Conservation (phyloP, 139 green algal genomes). For the Prasinococcaceae sp. region DNA sequence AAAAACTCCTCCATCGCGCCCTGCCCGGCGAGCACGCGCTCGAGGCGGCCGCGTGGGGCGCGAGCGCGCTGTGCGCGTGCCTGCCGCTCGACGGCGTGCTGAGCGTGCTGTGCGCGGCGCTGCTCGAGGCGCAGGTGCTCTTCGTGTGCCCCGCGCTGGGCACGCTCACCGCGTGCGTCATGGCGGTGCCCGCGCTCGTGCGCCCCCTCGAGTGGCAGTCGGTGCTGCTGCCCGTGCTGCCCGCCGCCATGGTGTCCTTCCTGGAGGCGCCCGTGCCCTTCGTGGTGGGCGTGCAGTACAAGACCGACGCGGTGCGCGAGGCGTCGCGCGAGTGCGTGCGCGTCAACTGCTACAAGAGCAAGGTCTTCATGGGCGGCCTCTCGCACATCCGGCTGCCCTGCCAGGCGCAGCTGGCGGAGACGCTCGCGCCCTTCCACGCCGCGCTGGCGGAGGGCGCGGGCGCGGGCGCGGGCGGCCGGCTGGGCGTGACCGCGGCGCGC, state of each 20-base stretch:
- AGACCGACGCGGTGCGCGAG: conserved; percentile 53
- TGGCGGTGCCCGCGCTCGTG: conserved; percentile 57
- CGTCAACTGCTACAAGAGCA: conserved; percentile 74
- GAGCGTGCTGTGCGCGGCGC: too few species aligned
- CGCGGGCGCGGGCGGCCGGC: conserved; percentile 20
- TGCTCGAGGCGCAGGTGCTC: too few species aligned
- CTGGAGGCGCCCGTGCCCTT: conserved; percentile 60
- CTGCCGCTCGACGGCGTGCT: too few species aligned
- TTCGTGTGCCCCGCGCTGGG: too few species aligned
- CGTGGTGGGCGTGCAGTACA: conserved; percentile 62
- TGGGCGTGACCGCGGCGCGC: conserved; percentile 25
- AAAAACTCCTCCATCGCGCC: too few species aligned
- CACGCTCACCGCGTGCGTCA: too few species aligned
- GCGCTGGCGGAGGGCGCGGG: conserved; percentile 20
- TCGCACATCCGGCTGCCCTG: conserved; percentile 34
- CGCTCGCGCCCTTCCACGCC: conserved; percentile 39
- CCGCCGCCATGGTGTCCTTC: conserved; percentile 34
- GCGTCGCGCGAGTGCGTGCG: conserved; percentile 36
- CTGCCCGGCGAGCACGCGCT: too few species aligned
- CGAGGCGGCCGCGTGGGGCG: too few species aligned
- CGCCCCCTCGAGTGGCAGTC: conserved; percentile 64
- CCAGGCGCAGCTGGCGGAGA: conserved; percentile 21
- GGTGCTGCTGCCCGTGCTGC: conserved; percentile 64
- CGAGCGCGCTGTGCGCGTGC: too few species aligned
- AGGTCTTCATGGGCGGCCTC: conserved; percentile 14